Conservation (phyloP, 1,284 basidiomycete species). For the Schizophyllum commune region DNA sequence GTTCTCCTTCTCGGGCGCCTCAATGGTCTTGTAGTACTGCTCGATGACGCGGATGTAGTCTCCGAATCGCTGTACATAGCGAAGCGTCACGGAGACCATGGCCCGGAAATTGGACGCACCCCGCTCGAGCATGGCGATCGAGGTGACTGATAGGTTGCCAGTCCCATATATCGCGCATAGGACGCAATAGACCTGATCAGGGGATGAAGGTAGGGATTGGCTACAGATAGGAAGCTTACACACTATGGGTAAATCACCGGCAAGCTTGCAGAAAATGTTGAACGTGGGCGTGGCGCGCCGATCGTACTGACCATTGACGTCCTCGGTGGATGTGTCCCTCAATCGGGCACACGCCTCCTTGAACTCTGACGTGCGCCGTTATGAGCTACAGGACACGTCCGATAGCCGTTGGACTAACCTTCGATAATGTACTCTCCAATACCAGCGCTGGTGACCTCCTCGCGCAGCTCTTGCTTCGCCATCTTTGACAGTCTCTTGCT, state of each 20-base stretch:
- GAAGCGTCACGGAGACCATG: conserved; percentile 7
- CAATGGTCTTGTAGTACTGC: conserved; percentile 5
- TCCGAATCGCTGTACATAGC: conserved; percentile 2
- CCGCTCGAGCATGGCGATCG: conserved; percentile 12
- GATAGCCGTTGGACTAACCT: background rate
- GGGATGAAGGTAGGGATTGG: too few species aligned
- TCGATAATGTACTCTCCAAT: conserved; percentile 9
- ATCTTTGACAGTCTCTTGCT: background rate
- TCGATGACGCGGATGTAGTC: conserved; percentile 7
- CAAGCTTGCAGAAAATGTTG: conserved; percentile 1
- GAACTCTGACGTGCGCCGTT: conserved; percentile 4
- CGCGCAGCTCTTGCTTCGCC: background rate
- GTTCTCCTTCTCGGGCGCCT: conserved; percentile 4
- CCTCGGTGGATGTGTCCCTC: background rate
- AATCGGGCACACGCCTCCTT: conserved; percentile 1
- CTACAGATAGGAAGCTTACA: background rate
- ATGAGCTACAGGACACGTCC: background rate
- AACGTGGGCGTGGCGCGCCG: background rate
- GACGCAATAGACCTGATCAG: conserved; percentile 8
- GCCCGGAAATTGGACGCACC: conserved; percentile 6
- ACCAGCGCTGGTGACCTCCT: conserved; percentile 6
- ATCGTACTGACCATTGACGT: conserved; percentile 2
- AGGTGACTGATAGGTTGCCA: conserved; percentile 8
- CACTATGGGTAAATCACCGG: conserved; percentile 9
- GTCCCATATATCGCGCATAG: conserved; percentile 7